Base-by-base conservation (phyloP, 2,329 filamentous ascomycete species). In the Escovopsis sp. region DNA sequence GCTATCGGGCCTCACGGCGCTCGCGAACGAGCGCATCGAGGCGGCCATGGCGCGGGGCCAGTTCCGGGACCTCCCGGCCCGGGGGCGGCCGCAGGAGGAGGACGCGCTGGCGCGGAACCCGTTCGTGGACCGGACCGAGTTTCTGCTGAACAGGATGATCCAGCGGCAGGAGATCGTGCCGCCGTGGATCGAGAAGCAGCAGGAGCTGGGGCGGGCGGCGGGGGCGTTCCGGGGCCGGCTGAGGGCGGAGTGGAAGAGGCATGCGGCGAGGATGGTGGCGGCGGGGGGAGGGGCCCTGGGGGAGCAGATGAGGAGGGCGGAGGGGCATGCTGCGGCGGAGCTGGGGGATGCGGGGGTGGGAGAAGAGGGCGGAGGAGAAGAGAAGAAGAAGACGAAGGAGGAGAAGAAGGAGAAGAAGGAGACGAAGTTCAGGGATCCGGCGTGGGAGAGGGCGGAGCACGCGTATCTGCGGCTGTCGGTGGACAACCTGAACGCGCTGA, bases 151-250 rank as follows among this genome's bases (percentile, higher is more conserved):
- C 63, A 91, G 93, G 63, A 95, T 96, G 67, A 95, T 98, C 48
- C 84, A 95, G 63, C 81, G 83, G 44, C 91, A 98, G 60, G 88
- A 94, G 15, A 84, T 96, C 45, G 85, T 94, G 1, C 91, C 91
- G 1, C 89, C 89, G 0, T 98, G 91, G 91, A 96, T 98, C 45
- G 91, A 98, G 62, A 96, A 95, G 63, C 91, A 98, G 59, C 89
- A 96, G 57, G 87, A 95, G 53, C 66, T 96, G 6, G 71, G 78
- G 10, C 77, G 75, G 45, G 73, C 83, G 0, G 72, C 79, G 1
- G 71, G 68, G 11, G 68, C 70, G 1, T 95, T 98, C 55, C 74
- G 91, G 2, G 63, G 68, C 2, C 68, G 85, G n/a, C 56, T 96
- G 46, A 70, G 88, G 31, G 75, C 71, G 34, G 86, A 94, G 51